These are phyloP conservation scores for Ogataea haglerorum DNA, from an alignment of 805 yeast species.

Conservation along the genomic window DNA sequence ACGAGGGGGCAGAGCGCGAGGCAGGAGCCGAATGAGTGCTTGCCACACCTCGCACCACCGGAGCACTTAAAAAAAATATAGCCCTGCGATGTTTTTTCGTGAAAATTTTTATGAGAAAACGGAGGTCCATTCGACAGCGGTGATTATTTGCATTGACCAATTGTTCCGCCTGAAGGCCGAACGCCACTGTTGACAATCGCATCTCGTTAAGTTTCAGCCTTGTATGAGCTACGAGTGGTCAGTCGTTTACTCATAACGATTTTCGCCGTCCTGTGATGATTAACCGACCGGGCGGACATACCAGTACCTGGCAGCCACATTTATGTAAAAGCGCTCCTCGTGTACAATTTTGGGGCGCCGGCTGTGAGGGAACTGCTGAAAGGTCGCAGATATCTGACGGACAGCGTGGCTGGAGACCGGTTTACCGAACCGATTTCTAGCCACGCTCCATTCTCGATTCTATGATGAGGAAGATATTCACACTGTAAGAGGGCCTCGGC, in stretches of 20 bases:
- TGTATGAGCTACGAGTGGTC: constrained; percentile 42
- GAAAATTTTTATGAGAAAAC: constrained; percentile 10
- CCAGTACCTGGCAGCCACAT: constrained; percentile 33
- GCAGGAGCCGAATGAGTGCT: background rate
- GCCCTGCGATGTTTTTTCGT: background rate
- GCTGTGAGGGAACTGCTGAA: constrained; percentile 47
- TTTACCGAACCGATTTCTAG: background rate
- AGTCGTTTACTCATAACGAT: constrained; percentile 15
- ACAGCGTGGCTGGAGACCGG: constrained; percentile 1
- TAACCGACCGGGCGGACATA: constrained; percentile 54
- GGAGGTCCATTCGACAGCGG: constrained; percentile 27
- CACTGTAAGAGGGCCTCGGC: constrained; percentile 47
- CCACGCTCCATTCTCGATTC: constrained; percentile 4
- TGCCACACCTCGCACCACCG: constrained; percentile 1
- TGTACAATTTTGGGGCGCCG: constrained; percentile 51
- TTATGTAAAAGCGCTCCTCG: constrained; percentile 45
- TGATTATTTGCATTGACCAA: constrained; percentile 55
- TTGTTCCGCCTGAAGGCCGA: constrained; percentile 56
- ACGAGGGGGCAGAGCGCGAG: background rate
- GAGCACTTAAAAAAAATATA: background rate
- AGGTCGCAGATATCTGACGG: constrained; percentile 40
- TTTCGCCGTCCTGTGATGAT: constrained; percentile 29
- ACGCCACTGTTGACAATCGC: constrained; percentile 49
- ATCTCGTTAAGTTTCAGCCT: constrained; percentile 62
- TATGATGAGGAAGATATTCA: constrained; percentile 43